These are phyloP conservation scores for Avena insularis DNA, from an alignment of 176 grass and related monocot species.

Conservation along the genomic window DNA sequence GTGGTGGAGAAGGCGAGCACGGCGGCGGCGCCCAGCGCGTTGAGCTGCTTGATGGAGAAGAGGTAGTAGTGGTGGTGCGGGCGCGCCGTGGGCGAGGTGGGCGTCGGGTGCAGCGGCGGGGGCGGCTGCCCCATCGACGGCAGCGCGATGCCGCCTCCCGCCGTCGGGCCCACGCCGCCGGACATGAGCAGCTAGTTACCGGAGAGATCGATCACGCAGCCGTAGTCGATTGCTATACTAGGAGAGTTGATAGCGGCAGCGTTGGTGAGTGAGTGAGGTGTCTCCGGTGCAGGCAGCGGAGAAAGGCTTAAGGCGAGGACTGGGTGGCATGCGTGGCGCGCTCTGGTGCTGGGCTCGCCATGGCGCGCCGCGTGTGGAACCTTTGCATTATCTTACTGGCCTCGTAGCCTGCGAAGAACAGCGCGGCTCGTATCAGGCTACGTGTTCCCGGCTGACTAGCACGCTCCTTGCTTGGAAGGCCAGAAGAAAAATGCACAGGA, in stretches of 20 bases:
- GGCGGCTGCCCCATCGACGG: conserved; percentile 39
- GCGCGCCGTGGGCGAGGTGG: conserved; percentile 47
- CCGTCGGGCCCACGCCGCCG: conserved; percentile 55
- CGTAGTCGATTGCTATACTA: no score
- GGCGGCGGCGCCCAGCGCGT: conserved; percentile 53
- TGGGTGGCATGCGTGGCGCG: conserved; percentile 41
- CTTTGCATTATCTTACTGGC: conserved; percentile 23
- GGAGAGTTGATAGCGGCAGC: not conserved
- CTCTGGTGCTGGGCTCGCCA: not conserved
- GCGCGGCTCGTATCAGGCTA: conserved; percentile 24
- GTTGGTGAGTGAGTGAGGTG: conserved; percentile 24
- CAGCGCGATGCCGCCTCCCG: conserved; percentile 53
- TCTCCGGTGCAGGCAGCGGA: not conserved
- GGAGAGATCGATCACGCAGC: not conserved
- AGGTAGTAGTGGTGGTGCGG: conserved; percentile 59
- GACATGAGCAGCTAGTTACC: conserved; percentile 35
- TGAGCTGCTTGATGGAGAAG: conserved; percentile 80
- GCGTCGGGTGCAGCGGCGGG: conserved; percentile 50
- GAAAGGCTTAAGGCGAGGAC: not conserved
- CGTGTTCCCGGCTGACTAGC: conserved; percentile 44
- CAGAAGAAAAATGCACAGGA: not conserved
- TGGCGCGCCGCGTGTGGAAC: conserved; percentile 39
- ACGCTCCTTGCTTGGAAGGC: not conserved
- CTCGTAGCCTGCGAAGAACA: not conserved
- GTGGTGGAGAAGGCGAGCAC: conserved; percentile 60